Percentiles rank a stretch among this genome's conserved stretches.
These are phyloP conservation scores for Fraxinus xanthoxyloides DNA, from an alignment of 305 asterid genomes.

Conservation along the genomic window DNA sequence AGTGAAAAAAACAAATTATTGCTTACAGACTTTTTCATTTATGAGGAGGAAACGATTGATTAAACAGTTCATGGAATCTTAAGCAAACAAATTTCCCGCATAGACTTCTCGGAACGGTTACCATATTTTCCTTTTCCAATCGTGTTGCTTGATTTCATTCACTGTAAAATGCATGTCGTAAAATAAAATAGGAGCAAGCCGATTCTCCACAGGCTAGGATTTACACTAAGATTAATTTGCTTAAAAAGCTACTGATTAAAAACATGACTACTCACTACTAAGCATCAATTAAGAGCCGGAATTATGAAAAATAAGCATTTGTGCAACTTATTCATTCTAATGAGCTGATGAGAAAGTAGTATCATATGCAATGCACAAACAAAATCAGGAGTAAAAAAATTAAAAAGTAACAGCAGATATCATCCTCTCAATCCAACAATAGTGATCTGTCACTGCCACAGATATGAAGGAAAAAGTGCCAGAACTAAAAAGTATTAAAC, in stretches of 20 bases:
- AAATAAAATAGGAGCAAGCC: background rate
- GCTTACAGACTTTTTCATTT: background rate
- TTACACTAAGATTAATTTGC: background rate
- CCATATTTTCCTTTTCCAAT: background rate
- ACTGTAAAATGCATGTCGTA: background rate
- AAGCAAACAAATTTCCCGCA: background rate
- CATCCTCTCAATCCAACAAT: background rate
- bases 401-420: background rate
- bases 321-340: background rate
- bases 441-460: background rate
- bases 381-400: background rate
- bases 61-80: background rate
- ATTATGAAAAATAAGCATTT: no score
- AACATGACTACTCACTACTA: background rate
- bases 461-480: no score
- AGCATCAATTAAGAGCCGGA: background rate
- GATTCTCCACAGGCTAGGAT: background rate
- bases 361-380: background rate
- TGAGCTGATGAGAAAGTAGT: background rate
- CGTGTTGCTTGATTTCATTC: background rate
- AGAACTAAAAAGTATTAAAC: background rate
- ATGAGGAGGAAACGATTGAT: background rate
- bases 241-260: background rate
- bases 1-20: background rate
- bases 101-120: background rate